A percentile compares a stretch with the other conserved stretches of the same genome.
Conservation (phyloP, 305 asterid genomes). For the Lippia alba region DNA sequence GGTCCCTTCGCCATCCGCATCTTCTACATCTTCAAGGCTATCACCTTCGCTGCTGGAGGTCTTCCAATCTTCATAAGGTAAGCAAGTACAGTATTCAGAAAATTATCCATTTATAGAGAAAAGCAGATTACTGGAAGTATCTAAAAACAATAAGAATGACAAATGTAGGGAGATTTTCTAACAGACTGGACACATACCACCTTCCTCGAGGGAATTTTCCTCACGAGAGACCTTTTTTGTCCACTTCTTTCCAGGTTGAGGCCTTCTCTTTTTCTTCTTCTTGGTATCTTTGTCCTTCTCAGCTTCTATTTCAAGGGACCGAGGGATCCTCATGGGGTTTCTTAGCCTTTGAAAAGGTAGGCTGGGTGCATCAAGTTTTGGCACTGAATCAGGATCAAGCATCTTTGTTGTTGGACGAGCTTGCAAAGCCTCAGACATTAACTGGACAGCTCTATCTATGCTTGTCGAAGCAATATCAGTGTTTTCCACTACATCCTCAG, state of each 20-base stretch:
- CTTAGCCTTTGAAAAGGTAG: slow-evolving; percentile 72
- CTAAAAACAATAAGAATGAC: slow-evolving; percentile 7
- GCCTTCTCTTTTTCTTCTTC: slow-evolving; percentile 80
- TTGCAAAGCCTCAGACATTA: slow-evolving; percentile 76
- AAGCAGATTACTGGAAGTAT: slow-evolving; percentile 5
- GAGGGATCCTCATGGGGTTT: slow-evolving; percentile 60
- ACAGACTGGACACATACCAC: slow-evolving; percentile 56
- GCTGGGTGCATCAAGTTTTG: slow-evolving; percentile 81
- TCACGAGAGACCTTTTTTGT: slow-evolving; percentile 62
- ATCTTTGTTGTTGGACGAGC: slow-evolving; percentile 85
- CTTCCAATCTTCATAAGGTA: slow-evolving; percentile 55
- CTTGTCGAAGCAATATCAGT: slow-evolving; percentile 70
- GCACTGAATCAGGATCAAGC: slow-evolving; percentile 72
- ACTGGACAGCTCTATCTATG: slow-evolving; percentile 70
- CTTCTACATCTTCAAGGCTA: slow-evolving; percentile 55
- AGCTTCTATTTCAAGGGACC: slow-evolving; percentile 49
- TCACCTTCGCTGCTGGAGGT: slow-evolving; percentile 61
- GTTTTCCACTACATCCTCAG: slow-evolving; percentile 42
- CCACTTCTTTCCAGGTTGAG: slow-evolving; percentile 86
- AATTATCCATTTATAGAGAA: slow-evolving; percentile 15
- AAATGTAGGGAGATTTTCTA: slow-evolving; percentile 26
- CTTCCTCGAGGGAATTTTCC: slow-evolving; percentile 49
- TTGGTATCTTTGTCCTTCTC: slow-evolving; percentile 49
- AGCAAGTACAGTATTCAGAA: slow-evolving; percentile 34
- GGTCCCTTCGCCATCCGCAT: slow-evolving; percentile 52